Conservation (phyloP, 169 alveolate species). For the Neospora caninum region DNA sequence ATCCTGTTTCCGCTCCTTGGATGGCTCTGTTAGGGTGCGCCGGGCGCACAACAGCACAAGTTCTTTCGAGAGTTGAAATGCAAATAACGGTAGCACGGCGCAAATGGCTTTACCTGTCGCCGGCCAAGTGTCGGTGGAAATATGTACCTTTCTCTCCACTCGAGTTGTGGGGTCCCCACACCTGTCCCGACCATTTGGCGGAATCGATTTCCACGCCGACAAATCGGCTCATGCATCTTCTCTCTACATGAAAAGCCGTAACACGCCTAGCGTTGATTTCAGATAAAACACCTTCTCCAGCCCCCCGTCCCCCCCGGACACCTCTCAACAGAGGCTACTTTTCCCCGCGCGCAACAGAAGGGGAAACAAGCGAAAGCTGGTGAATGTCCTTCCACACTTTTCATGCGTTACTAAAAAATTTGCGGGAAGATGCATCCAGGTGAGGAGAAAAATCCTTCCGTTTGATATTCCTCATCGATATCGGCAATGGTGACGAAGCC, state of each 20-base stretch:
- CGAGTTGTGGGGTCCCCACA: too few relatives aligned
- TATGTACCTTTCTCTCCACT: too few relatives aligned
- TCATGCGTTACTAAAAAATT: background rate
- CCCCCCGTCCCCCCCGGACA: background rate
- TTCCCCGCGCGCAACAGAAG: background rate
- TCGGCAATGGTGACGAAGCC: constrained; percentile 50
- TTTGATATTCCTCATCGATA: background rate
- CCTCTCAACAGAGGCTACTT: background rate
- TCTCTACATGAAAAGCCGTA: background rate
- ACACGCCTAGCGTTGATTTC: too few relatives aligned
- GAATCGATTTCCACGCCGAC: background rate
- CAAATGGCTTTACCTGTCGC: too few relatives aligned
- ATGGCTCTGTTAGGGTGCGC: too few relatives aligned
- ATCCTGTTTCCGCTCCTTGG: too few relatives aligned
- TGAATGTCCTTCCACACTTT: background rate
- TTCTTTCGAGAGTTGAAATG: too few relatives aligned
- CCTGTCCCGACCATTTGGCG: background rate
- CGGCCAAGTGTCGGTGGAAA: too few relatives aligned
- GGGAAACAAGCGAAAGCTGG: background rate
- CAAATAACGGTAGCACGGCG: too few relatives aligned
- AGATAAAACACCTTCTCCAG: too few relatives aligned
- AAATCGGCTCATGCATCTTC: background rate
- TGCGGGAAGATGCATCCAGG: constrained; percentile 58
- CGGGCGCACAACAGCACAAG: too few relatives aligned
- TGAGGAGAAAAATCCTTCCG: constrained; percentile 57